These are phyloP conservation scores for Xylariaceae sp. DNA, from an alignment of 2,329 filamentous ascomycete species.

Conservation along the genomic window DNA sequence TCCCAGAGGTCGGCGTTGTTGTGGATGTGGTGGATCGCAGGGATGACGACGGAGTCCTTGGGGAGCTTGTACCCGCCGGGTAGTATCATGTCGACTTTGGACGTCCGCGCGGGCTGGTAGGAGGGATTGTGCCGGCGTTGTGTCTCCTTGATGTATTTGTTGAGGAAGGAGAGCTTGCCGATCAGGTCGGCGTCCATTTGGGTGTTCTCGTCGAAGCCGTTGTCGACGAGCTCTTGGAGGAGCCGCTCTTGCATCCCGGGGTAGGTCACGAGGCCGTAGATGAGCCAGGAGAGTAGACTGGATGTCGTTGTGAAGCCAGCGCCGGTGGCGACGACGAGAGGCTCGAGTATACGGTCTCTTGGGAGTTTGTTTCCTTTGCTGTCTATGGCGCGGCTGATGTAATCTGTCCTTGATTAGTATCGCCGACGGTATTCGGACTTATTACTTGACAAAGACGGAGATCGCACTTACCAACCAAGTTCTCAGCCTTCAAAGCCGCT, in stretches of 20 bases:
- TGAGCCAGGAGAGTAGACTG: constrained; percentile 54
- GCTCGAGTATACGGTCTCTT: constrained; percentile 34
- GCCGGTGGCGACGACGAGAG: constrained; percentile 48
- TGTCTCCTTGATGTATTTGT: constrained; percentile 58
- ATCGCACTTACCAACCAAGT: constrained; percentile 30
- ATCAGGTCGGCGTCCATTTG: constrained; percentile 45
- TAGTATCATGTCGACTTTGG: constrained; percentile 52
- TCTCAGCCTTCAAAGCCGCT: constrained; percentile 46
- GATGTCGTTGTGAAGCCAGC: constrained; percentile 60
- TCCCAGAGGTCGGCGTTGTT: constrained; percentile 55
- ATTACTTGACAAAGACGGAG: neutral
- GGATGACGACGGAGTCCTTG: constrained; percentile 49
- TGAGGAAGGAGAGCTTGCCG: constrained; percentile 47
- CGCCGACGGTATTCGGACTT: neutral
- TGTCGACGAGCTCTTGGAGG: constrained; percentile 54
- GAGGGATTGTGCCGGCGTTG: constrained; percentile 58
- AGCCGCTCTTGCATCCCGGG: constrained; percentile 53
- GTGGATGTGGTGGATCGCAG: constrained; percentile 48
- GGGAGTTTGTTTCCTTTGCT: constrained; percentile 52
- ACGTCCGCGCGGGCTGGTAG: constrained; percentile 57
- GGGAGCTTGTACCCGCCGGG: constrained; percentile 57
- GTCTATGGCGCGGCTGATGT: constrained; percentile 50
- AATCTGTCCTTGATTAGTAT: constrained; percentile 36
- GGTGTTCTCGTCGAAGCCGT: constrained; percentile 40
- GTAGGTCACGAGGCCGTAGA: constrained; percentile 52